A percentile compares a stretch with the other conserved stretches of the same genome.
These are phyloP conservation scores for Juncus inflexus DNA, from an alignment of 176 grass and related monocot genomes.

Conservation along the genomic window DNA sequence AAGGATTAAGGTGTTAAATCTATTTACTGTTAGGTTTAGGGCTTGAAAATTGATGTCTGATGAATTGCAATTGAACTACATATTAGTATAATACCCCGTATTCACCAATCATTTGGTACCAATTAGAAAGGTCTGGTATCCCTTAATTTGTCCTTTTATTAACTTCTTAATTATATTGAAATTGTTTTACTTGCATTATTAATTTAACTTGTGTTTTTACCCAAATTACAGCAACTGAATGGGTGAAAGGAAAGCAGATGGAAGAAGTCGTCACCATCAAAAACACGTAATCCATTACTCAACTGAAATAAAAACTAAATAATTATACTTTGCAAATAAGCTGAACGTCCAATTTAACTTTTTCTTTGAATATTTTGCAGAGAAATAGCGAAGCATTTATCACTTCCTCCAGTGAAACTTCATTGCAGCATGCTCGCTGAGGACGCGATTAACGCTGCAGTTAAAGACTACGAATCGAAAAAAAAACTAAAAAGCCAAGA, in stretches of 20 bases:
- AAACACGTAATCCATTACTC: constrained; percentile 50
- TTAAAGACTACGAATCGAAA: constrained; percentile 81
- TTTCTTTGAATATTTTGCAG: constrained; percentile 26
- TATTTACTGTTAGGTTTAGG: background rate
- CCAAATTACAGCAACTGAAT: constrained; percentile 55
- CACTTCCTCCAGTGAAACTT: constrained; percentile 86
- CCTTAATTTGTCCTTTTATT: no score
- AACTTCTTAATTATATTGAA: no score
- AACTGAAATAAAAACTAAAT: background rate
- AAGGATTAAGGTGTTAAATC: background rate
- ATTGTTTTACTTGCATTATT: no score
- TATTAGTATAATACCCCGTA: no score
- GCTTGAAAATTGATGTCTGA: background rate
- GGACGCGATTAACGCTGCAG: constrained; percentile 86
- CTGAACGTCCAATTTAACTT: background rate
- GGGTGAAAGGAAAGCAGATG: constrained; percentile 85
- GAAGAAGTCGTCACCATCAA: constrained; percentile 69
- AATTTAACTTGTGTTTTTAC: background rate
- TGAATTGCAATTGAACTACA: no score
- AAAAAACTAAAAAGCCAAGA: constrained; percentile 36
- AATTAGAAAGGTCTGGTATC: no score
- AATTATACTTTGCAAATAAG: background rate
- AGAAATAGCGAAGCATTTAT: constrained; percentile 83
- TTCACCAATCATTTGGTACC: no score
- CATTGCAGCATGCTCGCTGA: constrained; percentile 98